Percentiles rank a stretch among this genome's conserved stretches.
These are phyloP conservation scores for Pistacia atlantica DNA, from an alignment of 345 rosid genomes.

Conservation along the genomic window DNA sequence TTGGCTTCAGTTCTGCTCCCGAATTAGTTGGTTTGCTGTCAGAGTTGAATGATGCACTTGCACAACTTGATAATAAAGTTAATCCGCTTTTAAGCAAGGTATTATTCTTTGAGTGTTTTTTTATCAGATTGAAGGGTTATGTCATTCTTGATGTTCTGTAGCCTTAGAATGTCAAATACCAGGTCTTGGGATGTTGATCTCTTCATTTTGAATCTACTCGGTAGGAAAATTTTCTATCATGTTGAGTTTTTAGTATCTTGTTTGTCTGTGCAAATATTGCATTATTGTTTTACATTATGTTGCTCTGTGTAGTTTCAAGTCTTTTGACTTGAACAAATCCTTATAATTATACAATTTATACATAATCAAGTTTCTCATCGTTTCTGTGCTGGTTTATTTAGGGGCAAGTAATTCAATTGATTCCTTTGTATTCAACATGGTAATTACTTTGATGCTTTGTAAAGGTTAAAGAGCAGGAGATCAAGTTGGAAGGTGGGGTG, in stretches of 20 bases:
- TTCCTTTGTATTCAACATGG: not conserved
- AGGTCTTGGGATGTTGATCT: no score
- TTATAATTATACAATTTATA: not conserved
- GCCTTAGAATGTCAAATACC: no score
- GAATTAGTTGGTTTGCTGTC: no score
- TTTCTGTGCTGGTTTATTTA: not conserved
- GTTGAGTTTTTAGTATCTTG: not conserved
- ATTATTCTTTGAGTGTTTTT: no score
- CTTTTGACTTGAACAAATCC: not conserved
- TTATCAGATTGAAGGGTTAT: not conserved
- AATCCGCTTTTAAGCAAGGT: no score
- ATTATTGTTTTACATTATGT: not conserved
- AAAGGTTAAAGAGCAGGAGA: constrained; percentile 56
- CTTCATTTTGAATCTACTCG: no score
- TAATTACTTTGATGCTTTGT: constrained; percentile 17
- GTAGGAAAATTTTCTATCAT: no score
- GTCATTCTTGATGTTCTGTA: no score
- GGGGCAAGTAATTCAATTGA: not conserved
- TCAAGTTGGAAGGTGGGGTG: constrained; percentile 46
- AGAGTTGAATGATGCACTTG: no score
- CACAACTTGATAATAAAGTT: no score
- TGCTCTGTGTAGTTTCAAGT: not conserved
- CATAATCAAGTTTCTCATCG: not conserved
- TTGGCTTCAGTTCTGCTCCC: no score
- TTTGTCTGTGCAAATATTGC: not conserved